Evolutionary conservation across 495 filamentous ascomycete species (phyloP).

Genomic region (Xylaria castorea): DNA sequence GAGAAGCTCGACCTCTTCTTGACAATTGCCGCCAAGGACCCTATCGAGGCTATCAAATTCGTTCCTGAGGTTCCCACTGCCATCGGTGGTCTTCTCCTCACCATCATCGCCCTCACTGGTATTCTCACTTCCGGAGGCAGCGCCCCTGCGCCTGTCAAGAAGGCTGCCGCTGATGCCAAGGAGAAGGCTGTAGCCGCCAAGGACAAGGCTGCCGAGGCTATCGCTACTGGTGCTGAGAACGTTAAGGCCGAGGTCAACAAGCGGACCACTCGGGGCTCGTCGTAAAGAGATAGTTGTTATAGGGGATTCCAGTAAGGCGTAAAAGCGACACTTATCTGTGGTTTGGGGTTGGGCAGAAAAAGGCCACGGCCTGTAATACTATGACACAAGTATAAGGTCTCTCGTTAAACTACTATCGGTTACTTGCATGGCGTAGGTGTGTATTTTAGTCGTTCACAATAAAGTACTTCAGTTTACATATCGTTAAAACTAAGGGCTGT

Average conservation of each 20-base stretch:
- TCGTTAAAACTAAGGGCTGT: background rate
- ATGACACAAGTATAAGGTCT: conserved; percentile 18
- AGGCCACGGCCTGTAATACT: conserved; percentile 29
- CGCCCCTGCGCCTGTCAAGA: conserved; percentile 55
- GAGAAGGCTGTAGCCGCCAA: conserved; percentile 72
- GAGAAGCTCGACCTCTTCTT: conserved; percentile 93
- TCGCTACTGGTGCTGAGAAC: conserved; percentile 68
- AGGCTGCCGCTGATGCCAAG: conserved; percentile 74
- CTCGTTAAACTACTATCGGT: conserved; percentile 20
- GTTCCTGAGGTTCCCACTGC: conserved; percentile 90
- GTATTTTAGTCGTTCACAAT: conserved; percentile 26
- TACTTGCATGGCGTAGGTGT: conserved; percentile 30
- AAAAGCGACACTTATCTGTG: conserved; percentile 13
- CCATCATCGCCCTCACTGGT: conserved; percentile 71
- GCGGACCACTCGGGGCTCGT: conserved; percentile 57
- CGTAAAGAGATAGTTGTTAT: conserved; percentile 33
- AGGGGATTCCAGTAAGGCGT: conserved; percentile 10
- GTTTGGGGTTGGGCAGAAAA: conserved; percentile 16
- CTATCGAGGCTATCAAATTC: conserved; percentile 86
- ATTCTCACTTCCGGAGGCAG: conserved; percentile 54
- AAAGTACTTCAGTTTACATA: conserved; percentile 13
- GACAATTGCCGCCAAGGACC: conserved; percentile 83
- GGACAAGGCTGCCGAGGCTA: conserved; percentile 79
- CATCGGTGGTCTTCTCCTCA: conserved; percentile 70
- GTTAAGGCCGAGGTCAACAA: conserved; percentile 67